A percentile compares a stretch with the other conserved stretches of the same genome.
These are phyloP conservation scores for Lipomyces spencermartinsiae DNA, from an alignment of 805 yeast genomes.

Conservation along the genomic window DNA sequence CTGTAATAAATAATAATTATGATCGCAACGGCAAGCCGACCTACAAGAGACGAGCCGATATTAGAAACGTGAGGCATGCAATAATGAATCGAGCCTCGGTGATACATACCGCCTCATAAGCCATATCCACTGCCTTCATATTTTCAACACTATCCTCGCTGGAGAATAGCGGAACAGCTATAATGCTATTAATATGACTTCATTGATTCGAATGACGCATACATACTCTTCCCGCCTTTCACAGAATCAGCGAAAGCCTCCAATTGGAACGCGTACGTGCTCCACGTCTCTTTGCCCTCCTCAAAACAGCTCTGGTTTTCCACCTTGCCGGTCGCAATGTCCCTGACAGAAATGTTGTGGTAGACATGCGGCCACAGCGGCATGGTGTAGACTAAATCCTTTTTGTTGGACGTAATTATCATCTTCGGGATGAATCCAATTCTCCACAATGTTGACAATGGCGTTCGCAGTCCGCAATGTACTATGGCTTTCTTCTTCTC, in stretches of 20 bases:
- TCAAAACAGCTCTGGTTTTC: constrained; percentile 11
- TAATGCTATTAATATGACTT: not conserved
- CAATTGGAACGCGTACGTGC: constrained; percentile 32
- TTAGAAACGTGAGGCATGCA: not conserved
- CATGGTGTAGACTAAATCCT: constrained; percentile 17
- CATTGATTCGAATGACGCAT: not conserved
- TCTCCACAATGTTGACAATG: constrained; percentile 12
- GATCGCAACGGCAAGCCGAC: constrained; percentile 15
- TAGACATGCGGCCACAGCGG: constrained; percentile 27
- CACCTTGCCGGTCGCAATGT: constrained; percentile 21
- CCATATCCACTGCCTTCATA: constrained; percentile 34
- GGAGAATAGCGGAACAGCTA: constrained; percentile 13
- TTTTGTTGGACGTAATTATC: constrained; percentile 29
- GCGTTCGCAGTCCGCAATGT: constrained; percentile 23
- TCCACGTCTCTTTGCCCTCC: constrained; percentile 30
- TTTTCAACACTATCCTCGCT: constrained; percentile 27
- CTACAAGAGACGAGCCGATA: not conserved
- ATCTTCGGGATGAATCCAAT: constrained; percentile 24
- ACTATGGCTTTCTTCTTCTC: constrained; percentile 15
- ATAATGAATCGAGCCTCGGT: not conserved
- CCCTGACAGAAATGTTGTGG: constrained; percentile 30
- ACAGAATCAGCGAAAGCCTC: constrained; percentile 30
- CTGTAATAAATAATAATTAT: not conserved
- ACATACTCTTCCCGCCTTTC: constrained; percentile 16
- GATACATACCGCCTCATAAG: constrained; percentile 32